phyloP scores from a whole-genome alignment of 805 yeast species.

The Ogataea nonfermentans region DNA sequence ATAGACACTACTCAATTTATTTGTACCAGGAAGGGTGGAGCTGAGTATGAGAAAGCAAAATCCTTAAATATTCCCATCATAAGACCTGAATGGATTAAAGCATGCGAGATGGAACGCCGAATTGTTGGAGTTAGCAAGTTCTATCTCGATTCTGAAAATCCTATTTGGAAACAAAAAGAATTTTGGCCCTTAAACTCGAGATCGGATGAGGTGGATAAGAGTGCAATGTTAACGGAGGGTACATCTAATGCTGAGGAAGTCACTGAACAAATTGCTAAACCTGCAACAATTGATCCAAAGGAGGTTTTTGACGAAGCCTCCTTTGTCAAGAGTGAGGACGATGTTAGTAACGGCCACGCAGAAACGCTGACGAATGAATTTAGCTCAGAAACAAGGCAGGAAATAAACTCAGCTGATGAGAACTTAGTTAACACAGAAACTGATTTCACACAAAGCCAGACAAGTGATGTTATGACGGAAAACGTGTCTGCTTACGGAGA shows the following conservation, averaged over 20 bases:
- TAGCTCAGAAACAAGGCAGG: too few relatives aligned
- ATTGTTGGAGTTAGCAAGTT: slow-evolving; percentile 91
- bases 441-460: too few relatives aligned
- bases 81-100: slow-evolving; percentile 95
- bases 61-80: slow-evolving; percentile 89
- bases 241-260: slow-evolving; percentile 13
- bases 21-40: slow-evolving; percentile 66
- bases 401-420: too few relatives aligned
- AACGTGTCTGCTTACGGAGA: too few relatives aligned
- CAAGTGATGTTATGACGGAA: too few relatives aligned
- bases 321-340: slow-evolving; percentile 1
- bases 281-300: slow-evolving; percentile 17
- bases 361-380: too few relatives aligned
- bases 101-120: slow-evolving; percentile 85
- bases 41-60: slow-evolving; percentile 68
- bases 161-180: slow-evolving; percentile 43
- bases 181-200: slow-evolving; percentile 34
- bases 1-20: slow-evolving; percentile 95
- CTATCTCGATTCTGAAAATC: slow-evolving; percentile 55
- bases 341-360: too few relatives aligned
- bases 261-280: slow-evolving; percentile 14
- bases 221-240: slow-evolving; percentile 8
- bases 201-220: slow-evolving; percentile 12
- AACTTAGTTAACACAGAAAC: too few relatives aligned
- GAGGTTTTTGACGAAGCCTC: slow-evolving; percentile 21